Evolutionary conservation across 352 stramenopile species (phyloP).

Genomic region (Pythium dissotocum): DNA sequence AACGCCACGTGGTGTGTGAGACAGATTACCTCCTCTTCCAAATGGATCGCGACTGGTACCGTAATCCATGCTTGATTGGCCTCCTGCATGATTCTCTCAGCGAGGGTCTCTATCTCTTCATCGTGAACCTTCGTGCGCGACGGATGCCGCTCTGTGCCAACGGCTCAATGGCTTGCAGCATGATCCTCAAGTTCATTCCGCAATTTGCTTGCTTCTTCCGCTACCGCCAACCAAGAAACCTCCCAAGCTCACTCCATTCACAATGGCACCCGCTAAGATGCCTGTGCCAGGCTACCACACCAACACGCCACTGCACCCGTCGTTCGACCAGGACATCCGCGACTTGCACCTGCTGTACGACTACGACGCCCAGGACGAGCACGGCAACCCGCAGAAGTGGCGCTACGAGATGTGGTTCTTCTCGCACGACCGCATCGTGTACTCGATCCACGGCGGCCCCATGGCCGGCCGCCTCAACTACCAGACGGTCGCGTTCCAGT

Average conservation of each 20-base stretch:
- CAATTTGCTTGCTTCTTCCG: background rate
- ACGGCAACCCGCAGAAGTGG: slow-evolving; percentile 55
- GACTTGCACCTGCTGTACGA: slow-evolving; percentile 57
- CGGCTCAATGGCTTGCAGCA: too few relatives aligned
- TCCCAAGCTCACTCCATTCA: background rate
- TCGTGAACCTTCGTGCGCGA: too few relatives aligned
- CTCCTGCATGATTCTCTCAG: too few relatives aligned
- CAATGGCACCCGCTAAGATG: background rate
- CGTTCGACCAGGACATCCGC: slow-evolving; percentile 58
- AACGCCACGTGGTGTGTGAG: background rate
- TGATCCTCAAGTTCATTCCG: background rate
- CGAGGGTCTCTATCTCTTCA: too few relatives aligned
- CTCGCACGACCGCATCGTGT: slow-evolving; percentile 55
- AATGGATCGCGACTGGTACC: background rate
- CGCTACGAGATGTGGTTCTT: slow-evolving; percentile 69
- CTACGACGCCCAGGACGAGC: slow-evolving; percentile 41
- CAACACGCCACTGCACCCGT: slow-evolving; percentile 54
- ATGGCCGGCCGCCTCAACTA: slow-evolving; percentile 62
- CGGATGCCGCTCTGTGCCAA: too few relatives aligned
- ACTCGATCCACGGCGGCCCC: slow-evolving; percentile 56
- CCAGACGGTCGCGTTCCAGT: slow-evolving; percentile 58
- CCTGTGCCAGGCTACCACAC: slow-evolving; percentile 51
- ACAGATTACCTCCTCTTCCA: background rate
- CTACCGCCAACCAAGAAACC: background rate
- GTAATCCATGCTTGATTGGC: background rate